These are phyloP conservation scores for Alternaria longipes DNA, from an alignment of 2,329 filamentous ascomycete genomes.

Conservation along the genomic window DNA sequence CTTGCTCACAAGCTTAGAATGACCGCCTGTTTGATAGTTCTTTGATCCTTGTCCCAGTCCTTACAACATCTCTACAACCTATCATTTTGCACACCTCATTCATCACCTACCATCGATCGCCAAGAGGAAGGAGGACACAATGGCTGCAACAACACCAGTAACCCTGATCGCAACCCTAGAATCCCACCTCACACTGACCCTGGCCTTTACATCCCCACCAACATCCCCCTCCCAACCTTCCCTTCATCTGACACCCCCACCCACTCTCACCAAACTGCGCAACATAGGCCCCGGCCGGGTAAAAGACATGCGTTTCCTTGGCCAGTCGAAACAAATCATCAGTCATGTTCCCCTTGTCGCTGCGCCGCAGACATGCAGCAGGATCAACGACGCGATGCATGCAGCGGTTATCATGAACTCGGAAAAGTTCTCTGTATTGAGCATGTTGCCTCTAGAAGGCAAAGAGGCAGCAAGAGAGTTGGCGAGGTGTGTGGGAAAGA, in stretches of 20 bases:
- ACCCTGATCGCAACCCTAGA: constrained; percentile 39
- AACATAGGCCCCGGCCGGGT: constrained; percentile 33
- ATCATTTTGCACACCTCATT: neutral
- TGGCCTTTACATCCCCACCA: constrained; percentile 13
- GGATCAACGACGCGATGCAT: constrained; percentile 38
- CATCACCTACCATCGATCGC: neutral
- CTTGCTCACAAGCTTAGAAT: neutral
- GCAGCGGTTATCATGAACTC: constrained; percentile 32
- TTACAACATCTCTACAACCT: neutral
- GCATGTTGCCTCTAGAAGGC: constrained; percentile 52
- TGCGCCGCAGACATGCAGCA: constrained; percentile 27
- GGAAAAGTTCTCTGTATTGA: constrained; percentile 55
- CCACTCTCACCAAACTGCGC: constrained; percentile 34
- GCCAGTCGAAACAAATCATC: constrained; percentile 36
- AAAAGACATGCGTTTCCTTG: constrained; percentile 35
- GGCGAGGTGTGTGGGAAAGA: constrained; percentile 52
- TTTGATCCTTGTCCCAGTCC: neutral
- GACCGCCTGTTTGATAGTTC: neutral
- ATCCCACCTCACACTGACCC: constrained; percentile 33
- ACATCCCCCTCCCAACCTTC: constrained; percentile 20
- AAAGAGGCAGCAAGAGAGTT: constrained; percentile 49
- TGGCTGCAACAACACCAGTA: constrained; percentile 9
- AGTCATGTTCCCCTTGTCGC: constrained; percentile 37
- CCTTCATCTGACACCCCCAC: constrained; percentile 27
- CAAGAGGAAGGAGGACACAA: neutral